phyloP scores from a whole-genome alignment of 2,329 filamentous ascomycete species.

The Corynespora cassiicola region DNA sequence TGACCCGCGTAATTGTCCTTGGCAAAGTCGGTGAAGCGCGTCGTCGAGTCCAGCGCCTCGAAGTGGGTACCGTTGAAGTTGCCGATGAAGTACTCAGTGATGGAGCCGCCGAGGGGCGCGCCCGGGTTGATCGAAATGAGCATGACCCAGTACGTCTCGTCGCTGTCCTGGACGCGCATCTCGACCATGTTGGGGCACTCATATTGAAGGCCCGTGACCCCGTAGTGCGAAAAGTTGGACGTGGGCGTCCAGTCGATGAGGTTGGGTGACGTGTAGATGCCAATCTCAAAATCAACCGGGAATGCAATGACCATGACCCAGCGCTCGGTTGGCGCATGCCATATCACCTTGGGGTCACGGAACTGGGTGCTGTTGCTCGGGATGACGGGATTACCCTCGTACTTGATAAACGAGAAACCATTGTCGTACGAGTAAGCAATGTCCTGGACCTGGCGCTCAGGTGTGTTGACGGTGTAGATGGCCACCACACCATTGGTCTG shows the following conservation, averaged over 20 bases:
- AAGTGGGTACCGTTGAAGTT: constrained; percentile 71
- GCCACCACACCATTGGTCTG: constrained; percentile 69
- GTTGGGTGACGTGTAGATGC: constrained; percentile 67
- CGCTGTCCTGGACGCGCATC: constrained; percentile 56
- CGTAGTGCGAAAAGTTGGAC: constrained; percentile 64
- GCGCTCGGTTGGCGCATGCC: constrained; percentile 53
- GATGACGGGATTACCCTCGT: constrained; percentile 67
- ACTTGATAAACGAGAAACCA: constrained; percentile 68
- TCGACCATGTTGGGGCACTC: constrained; percentile 69
- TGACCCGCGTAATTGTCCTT: constrained; percentile 65
- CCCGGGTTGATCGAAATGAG: constrained; percentile 64
- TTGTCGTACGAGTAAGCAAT: constrained; percentile 68
- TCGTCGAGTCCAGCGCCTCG: constrained; percentile 49
- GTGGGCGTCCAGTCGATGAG: constrained; percentile 64
- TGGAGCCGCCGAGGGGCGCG: constrained; percentile 62
- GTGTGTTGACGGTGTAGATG: constrained; percentile 59
- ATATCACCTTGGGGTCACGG: constrained; percentile 70
- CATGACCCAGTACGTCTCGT: constrained; percentile 54
- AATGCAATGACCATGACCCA: constrained; percentile 68
- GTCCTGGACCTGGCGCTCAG: constrained; percentile 60
- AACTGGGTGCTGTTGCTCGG: constrained; percentile 62
- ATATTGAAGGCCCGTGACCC: constrained; percentile 63
- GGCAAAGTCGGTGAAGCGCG: constrained; percentile 54
- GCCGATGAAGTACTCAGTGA: constrained; percentile 64
- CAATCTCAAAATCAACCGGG: constrained; percentile 62